phyloP scores from a whole-genome alignment of 495 filamentous ascomycete genomes.

The Bacidia rubella region DNA sequence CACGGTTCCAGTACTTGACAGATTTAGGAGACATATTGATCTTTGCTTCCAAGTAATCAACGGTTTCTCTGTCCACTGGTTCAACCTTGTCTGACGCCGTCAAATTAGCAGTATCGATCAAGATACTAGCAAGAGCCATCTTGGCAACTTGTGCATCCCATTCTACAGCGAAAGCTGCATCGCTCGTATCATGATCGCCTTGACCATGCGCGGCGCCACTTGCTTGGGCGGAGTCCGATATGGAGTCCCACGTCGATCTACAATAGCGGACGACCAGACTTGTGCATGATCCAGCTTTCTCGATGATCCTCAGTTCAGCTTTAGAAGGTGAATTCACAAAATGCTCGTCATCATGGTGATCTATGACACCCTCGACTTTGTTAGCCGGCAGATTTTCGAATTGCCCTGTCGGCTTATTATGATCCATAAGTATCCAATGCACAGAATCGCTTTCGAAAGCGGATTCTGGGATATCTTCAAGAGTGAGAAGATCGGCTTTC shows the following conservation, averaged over 20 bases:
- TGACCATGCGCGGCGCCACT: slow-evolving; percentile 25
- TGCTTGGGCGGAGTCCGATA: slow-evolving; percentile 20
- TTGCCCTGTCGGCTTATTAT: slow-evolving; percentile 59
- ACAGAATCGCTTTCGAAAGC: slow-evolving; percentile 23
- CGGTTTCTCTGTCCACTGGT: slow-evolving; percentile 49
- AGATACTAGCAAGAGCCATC: slow-evolving; percentile 64
- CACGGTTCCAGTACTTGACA: slow-evolving; percentile 36
- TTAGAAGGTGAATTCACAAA: slow-evolving; percentile 35
- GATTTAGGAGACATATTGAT: slow-evolving; percentile 25
- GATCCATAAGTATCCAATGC: slow-evolving; percentile 68
- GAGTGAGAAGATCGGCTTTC: slow-evolving; percentile 27
- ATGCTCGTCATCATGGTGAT: slow-evolving; percentile 81
- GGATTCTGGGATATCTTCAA: slow-evolving; percentile 28
- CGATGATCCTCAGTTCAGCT: slow-evolving; percentile 46
- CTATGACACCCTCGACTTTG: slow-evolving; percentile 61
- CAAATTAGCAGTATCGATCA: slow-evolving; percentile 77
- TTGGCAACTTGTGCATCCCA: slow-evolving; percentile 53
- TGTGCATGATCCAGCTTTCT: slow-evolving; percentile 62
- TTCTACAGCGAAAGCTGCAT: slow-evolving; percentile 19
- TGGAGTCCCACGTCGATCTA: slow-evolving; percentile 39
- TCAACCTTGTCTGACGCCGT: slow-evolving; percentile 57
- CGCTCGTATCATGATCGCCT: slow-evolving; percentile 5
- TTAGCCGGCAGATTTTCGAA: slow-evolving; percentile 28
- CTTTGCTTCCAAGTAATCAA: slow-evolving; percentile 46
- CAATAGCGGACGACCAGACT: slow-evolving; percentile 60